A percentile compares a stretch with the other conserved stretches of the same genome.
Conservation (phyloP, 306 rosid species). For the Styphnolobium japonicum region DNA sequence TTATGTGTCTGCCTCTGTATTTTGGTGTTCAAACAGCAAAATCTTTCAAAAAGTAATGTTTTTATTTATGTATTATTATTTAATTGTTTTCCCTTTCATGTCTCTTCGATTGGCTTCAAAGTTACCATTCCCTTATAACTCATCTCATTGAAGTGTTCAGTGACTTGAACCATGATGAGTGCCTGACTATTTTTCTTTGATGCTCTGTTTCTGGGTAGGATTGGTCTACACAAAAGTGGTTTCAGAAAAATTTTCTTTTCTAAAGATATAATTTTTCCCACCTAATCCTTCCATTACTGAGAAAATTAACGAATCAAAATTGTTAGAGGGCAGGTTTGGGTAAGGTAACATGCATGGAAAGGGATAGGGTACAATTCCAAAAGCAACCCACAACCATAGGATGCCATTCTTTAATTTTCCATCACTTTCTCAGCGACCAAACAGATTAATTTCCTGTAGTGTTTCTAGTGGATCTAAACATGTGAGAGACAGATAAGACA, state of each 20-base stretch:
- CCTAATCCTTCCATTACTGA: not conserved
- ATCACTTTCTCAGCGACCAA: slow-evolving; percentile 30
- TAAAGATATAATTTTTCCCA: not conserved
- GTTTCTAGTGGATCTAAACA: slow-evolving; percentile 35
- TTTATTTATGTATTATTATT: not conserved
- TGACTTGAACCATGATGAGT: no score
- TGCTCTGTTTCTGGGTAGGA: no score
- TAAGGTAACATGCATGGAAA: slow-evolving; percentile 21
- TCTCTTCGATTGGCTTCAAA: not conserved
- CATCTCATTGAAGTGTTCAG: not conserved
- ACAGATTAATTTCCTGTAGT: not conserved
- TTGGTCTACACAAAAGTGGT: not conserved
- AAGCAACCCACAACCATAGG: not conserved
- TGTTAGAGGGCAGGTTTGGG: not conserved
- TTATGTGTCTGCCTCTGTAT: not conserved
- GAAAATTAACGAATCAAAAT: not conserved
- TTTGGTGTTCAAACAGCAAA: not conserved
- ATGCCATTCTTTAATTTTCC: not conserved
- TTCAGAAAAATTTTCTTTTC: not conserved
- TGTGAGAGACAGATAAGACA: slow-evolving; percentile 37
- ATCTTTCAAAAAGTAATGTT: not conserved
- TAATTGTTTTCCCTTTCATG: not conserved
- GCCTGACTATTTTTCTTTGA: not conserved
- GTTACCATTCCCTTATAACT: not conserved
- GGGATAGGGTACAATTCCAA: not conserved